These are phyloP conservation scores for Stevia rebaudiana DNA, from an alignment of 140 eudicot species.

Conservation along the genomic window DNA sequence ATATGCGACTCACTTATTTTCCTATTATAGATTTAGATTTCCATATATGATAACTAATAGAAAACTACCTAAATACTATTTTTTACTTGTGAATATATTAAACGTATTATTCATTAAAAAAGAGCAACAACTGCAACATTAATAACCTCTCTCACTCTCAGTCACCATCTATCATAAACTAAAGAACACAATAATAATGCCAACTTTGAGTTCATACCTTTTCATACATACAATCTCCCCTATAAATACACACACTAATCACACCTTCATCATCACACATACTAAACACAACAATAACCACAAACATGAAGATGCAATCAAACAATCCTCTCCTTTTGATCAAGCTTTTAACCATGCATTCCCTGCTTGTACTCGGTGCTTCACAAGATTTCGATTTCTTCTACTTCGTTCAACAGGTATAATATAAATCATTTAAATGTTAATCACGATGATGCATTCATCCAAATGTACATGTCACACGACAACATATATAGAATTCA, in stretches of 20 bases:
- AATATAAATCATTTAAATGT: not conserved
- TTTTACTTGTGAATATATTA: not conserved
- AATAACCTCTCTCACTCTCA: not conserved
- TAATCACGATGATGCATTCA: not conserved
- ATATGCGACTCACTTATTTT: not conserved
- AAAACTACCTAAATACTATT: not conserved
- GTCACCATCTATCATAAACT: not conserved
- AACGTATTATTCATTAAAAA: not conserved
- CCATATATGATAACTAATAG: not conserved
- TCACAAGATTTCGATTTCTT: slow-evolving; percentile 49
- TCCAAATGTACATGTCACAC: not conserved
- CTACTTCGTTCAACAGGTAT: slow-evolving; percentile 54
- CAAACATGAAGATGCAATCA: slow-evolving; percentile 17
- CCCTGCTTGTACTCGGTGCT: slow-evolving; percentile 17
- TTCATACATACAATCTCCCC: slow-evolving; percentile 12
- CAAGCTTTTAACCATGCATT: slow-evolving; percentile 21
- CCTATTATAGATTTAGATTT: not conserved
- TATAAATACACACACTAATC: slow-evolving; percentile 14
- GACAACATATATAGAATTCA: not conserved
- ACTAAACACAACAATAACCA: not conserved
- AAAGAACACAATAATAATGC: not conserved
- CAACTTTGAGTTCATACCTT: slow-evolving; percentile 26
- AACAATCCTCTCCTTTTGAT: slow-evolving; percentile 5
- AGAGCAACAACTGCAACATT: not conserved
- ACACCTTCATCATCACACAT: slow-evolving; percentile 15